phyloP scores from a whole-genome alignment of 2,329 filamentous ascomycete species.

The Paecilomyces variotii region DNA sequence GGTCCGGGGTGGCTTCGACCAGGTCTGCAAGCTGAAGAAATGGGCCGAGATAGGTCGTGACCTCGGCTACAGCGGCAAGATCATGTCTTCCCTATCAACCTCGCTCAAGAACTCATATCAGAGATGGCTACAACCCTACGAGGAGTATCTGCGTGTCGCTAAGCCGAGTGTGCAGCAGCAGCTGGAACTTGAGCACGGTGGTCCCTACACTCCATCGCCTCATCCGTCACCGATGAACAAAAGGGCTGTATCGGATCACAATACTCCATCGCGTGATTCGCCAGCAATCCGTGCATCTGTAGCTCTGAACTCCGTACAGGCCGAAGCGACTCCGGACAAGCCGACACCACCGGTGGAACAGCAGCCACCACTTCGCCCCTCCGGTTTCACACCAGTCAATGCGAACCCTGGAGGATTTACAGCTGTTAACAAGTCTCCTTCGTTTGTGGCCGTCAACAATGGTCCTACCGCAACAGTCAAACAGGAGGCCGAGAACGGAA shows the following conservation, averaged over 20 bases:
- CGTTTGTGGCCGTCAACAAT: conserved; percentile 36
- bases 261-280: conserved; percentile 48
- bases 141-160: conserved; percentile 82
- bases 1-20: conserved; percentile 86
- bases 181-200: conserved; percentile 85
- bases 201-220: conserved; percentile 75
- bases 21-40: conserved; percentile 95
- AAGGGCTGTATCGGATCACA: conserved; percentile 40
- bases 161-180: conserved; percentile 97
- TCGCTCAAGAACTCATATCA: conserved; percentile 98
- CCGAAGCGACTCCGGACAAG: conserved; percentile 23
- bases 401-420: conserved; percentile 47
- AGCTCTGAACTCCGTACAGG: conserved; percentile 46
- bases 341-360: conserved; percentile 27
- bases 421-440: conserved; percentile 47
- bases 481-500: conserved; percentile 46
- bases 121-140: conserved; percentile 92
- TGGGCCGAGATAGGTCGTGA: conserved; percentile 98
- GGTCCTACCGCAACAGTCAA: conserved; percentile 32
- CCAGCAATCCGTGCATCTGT: conserved; percentile 54
- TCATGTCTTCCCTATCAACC: conserved; percentile 97
- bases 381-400: conserved; percentile 69
- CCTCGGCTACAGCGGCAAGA: conserved; percentile 95
- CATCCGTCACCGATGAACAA: conserved; percentile 64
- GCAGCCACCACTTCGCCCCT: conserved; percentile 32